Conservation (phyloP, 2,329 filamentous ascomycete species). For the Parastagonospora avenae region DNA sequence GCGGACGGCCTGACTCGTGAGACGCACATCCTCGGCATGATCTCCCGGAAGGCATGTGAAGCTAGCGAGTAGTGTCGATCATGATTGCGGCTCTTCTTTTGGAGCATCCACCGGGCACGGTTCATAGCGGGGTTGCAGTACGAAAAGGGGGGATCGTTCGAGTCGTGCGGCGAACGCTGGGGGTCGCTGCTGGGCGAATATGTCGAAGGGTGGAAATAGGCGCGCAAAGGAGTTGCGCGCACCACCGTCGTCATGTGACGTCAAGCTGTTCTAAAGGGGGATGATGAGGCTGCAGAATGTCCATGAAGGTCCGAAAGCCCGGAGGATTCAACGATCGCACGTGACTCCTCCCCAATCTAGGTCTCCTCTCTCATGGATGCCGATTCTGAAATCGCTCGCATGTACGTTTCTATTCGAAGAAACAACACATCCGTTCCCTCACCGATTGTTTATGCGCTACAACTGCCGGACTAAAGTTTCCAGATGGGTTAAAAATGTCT, state of each 20-base stretch:
- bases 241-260: neutral
- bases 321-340: neutral
- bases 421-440: too few species aligned
- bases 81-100: slow-evolving; percentile 2
- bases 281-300: neutral
- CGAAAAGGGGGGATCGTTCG: neutral
- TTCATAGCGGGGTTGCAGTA: neutral
- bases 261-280: neutral
- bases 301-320: neutral
- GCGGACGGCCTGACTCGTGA: neutral
- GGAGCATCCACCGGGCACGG: neutral
- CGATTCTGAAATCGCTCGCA: too few species aligned
- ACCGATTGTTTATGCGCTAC: too few species aligned
- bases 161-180: neutral
- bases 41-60: slow-evolving; percentile 1
- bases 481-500: neutral
- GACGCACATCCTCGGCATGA: neutral
- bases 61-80: slow-evolving; percentile 6
- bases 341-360: too few species aligned
- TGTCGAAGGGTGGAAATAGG: neutral
- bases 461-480: too few species aligned
- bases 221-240: neutral
- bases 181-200: neutral
- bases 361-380: too few species aligned
- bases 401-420: too few species aligned